These are phyloP conservation scores for Neurospora terricola DNA, from an alignment of 495 filamentous ascomycete species.

Conservation along the genomic window DNA sequence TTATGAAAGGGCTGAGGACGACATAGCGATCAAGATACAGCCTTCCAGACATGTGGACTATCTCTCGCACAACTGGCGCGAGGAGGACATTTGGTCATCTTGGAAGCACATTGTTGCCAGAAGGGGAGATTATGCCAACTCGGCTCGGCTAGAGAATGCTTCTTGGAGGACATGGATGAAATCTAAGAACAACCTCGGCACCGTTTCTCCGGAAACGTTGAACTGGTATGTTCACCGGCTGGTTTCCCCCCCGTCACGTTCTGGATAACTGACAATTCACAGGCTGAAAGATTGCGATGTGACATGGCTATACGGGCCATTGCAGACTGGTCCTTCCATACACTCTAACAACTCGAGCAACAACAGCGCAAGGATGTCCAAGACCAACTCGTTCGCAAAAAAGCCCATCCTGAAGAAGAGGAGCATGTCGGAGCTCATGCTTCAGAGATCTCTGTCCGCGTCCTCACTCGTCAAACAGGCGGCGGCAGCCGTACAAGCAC, in stretches of 20 bases:
- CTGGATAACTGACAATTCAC: conserved; percentile 6
- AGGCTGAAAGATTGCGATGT: conserved; percentile 98
- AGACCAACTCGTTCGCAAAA: conserved; percentile 70
- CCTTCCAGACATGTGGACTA: conserved; percentile 94
- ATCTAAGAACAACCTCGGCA: conserved; percentile 70
- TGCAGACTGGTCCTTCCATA: conserved; percentile 56
- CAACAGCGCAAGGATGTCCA: conserved; percentile 51
- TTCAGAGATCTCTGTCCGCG: conserved; percentile 81
- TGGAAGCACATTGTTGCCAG: conserved; percentile 86
- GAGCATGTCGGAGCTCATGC: conserved; percentile 89
- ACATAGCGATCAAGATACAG: conserved; percentile 63
- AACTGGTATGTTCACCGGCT: conserved; percentile 60
- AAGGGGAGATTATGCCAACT: conserved; percentile 66
- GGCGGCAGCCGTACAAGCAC: conserved; percentile 82
- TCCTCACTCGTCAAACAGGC: conserved; percentile 91
- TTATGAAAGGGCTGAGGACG: conserved; percentile 59
- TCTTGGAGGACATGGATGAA: conserved; percentile 99
- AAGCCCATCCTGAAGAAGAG: conserved; percentile 97
- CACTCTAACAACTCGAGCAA: conserved; percentile 42
- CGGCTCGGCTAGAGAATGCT: conserved; percentile 82
- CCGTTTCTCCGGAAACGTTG: conserved; percentile 76
- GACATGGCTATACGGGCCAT: conserved; percentile 92
- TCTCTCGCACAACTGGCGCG: conserved; percentile 86
- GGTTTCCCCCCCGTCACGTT: not conserved
- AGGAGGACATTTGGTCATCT: conserved; percentile 96